Conservation (phyloP, 768 basidiomycete genomes). For the Peribolospora kevripleyi region DNA sequence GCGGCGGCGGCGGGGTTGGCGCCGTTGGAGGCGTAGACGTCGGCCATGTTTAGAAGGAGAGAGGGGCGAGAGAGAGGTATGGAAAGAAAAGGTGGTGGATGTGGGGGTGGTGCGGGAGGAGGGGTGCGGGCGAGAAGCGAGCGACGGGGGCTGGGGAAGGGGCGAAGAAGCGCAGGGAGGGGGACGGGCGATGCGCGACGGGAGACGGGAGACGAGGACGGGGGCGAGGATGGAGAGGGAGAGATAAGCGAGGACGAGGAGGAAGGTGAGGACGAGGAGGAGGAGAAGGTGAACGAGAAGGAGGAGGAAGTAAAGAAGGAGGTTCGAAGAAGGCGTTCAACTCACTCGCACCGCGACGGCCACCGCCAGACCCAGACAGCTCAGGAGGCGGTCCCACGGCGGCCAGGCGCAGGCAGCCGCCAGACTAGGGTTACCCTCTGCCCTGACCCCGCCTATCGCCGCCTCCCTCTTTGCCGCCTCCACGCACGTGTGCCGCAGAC, state of each 20-base stretch:
- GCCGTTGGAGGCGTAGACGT: constrained; percentile 3
- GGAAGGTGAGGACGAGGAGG: neutral
- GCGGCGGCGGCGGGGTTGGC: constrained; percentile 9
- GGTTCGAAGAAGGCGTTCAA: neutral
- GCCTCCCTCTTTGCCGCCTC: too few species aligned
- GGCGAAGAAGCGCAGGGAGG: neutral
- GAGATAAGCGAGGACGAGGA: neutral
- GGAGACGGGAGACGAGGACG: neutral
- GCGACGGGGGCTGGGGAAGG: neutral
- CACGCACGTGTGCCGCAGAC: too few species aligned
- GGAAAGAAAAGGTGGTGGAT: constrained; percentile 2
- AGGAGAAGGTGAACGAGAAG: too few species aligned
- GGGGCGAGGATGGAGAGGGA: neutral
- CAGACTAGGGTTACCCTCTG: too few species aligned
- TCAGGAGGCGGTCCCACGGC: too few species aligned
- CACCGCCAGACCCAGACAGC: too few species aligned
- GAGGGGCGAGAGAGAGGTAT: neutral
- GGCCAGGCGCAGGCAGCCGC: too few species aligned
- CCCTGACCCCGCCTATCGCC: too few species aligned
- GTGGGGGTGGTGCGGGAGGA: neutral
- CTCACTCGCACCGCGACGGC: too few species aligned
- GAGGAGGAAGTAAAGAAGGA: neutral
- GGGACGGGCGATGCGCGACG: neutral
- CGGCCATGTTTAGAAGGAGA: neutral
- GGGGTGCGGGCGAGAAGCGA: neutral